A percentile compares a stretch with the other conserved stretches of the same genome.
Evolutionary conservation across 73 alveolate genomes (phyloP).

Genomic region (Paramecium pentaurelia): DNA sequence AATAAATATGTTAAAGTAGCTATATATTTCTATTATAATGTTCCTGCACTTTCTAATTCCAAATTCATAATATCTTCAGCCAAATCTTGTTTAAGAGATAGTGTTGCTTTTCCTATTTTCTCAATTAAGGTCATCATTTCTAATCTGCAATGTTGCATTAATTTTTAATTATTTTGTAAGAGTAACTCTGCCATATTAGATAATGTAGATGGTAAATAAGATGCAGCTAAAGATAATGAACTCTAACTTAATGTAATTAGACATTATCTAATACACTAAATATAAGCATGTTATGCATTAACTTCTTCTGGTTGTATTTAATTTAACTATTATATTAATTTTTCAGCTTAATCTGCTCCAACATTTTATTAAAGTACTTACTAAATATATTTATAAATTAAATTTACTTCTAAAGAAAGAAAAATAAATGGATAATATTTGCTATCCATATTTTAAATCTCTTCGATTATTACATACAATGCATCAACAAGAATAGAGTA

Average conservation of each 20-base stretch:
- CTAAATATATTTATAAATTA: not conserved
- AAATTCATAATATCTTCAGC: constrained; percentile 2
- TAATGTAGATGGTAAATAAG: not conserved
- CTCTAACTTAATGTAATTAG: not conserved
- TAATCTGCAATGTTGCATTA: not conserved
- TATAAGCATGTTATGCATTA: constrained; percentile 31
- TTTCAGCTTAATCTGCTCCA: constrained; percentile 36
- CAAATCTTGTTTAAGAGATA: not conserved
- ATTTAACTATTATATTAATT: not conserved
- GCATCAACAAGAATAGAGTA: constrained; percentile 4
- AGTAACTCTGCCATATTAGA: not conserved
- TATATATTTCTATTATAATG: not conserved
- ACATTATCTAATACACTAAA: constrained; percentile 24
- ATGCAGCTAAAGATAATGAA: not conserved
- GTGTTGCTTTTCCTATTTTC: not conserved
- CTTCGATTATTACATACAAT: constrained; percentile 15
- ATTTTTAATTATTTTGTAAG: not conserved
- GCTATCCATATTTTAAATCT: not conserved
- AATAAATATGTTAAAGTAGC: not conserved
- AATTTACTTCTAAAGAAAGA: not conserved
- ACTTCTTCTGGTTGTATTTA: not conserved
- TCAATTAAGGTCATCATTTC: constrained; percentile 2
- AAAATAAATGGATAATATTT: constrained; percentile 32
- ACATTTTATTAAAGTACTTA: not conserved
- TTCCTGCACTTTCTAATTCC: constrained; percentile 3